Evolutionary conservation across 352 stramenopile species (phyloP), one percentile per base, ranked within the genome.

Genomic region (Phytophthora boehmeriae): DNA sequence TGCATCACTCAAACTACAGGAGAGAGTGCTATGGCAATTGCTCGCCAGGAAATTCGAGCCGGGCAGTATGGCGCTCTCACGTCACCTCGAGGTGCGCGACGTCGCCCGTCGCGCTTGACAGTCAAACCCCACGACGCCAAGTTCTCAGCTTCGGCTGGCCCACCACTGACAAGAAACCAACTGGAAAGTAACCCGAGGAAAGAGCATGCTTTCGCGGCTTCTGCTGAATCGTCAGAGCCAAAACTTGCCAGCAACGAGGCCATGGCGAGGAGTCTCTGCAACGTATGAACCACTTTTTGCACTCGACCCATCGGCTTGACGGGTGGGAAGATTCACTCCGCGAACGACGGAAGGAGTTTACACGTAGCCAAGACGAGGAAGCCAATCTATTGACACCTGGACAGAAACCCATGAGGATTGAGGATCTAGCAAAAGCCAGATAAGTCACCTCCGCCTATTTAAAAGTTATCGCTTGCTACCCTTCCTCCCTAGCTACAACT

Each of bases 1-100:
- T 75, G 62, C 52, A 64, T 71, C 22, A 59, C 52, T 4, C 38
- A 30, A 11, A 68, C 66, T 8, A 68, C 55, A 11, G 52, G 52
- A 20, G 63, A 69, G 42, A 59, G 72, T 20, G 63, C 69, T 2
- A 30, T 68, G 13, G 13, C 41, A 6, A 62, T 78, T 38, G 66
- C 66, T 34, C 55, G 67, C 0, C 60, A 78, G 44, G 69, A 78
- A 43, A 74, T 75, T 27, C 69, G 52, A 17, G 70, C 67, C 3
- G 71, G 71, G 6, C 66, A 74, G 36, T 79, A 70, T 30, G 67
- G 67, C 2, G 36, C 42, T 5, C 54, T 73, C 9, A 61, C 54
- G 30, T 73, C 65, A 11, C 60, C 60, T 6, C 35, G 65, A 27
- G 46, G 53, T n/a, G 23, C 23, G 22, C 39, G 23, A 8, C 42